Evolutionary conservation across 352 stramenopile species (phyloP).

Genomic region (Globisporangium orthogonon): DNA sequence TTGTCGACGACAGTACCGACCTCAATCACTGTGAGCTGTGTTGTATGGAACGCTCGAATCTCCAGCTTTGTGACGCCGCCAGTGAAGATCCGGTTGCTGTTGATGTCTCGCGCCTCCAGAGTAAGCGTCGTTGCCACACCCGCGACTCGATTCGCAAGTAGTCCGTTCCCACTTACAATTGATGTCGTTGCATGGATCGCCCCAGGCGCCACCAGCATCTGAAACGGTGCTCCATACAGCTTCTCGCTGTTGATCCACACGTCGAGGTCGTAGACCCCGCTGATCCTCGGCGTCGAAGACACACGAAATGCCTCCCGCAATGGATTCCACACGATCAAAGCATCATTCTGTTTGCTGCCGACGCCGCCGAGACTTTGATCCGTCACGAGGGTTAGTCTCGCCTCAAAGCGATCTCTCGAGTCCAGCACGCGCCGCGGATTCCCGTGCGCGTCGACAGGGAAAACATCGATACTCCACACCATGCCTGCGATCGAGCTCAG

Average conservation of each 20-base stretch:
- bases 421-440: slow-evolving; percentile 27
- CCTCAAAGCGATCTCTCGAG: slow-evolving; percentile 26
- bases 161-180: slow-evolving; percentile 37
- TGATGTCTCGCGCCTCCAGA: slow-evolving; percentile 43
- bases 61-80: slow-evolving; percentile 19
- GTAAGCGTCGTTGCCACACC: slow-evolving; percentile 30
- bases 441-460: slow-evolving; percentile 36
- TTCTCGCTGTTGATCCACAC: slow-evolving; percentile 33
- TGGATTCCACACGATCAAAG: slow-evolving; percentile 20
- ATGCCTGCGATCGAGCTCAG: slow-evolving; percentile 25
- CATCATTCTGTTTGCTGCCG: slow-evolving; percentile 34
- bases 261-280: slow-evolving; percentile 46
- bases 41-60: slow-evolving; percentile 34
- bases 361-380: slow-evolving; percentile 47
- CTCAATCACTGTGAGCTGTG: slow-evolving; percentile 18
- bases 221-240: slow-evolving; percentile 35
- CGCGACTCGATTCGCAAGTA: slow-evolving; percentile 38
- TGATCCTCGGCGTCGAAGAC: slow-evolving; percentile 27
- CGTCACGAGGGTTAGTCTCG: slow-evolving; percentile 22
- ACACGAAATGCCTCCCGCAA: slow-evolving; percentile 18
- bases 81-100: slow-evolving; percentile 50
- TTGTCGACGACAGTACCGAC: slow-evolving; percentile 32
- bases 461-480: slow-evolving; percentile 28
- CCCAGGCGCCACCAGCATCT: slow-evolving; percentile 32
- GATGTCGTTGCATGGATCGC: slow-evolving; percentile 31